Evolutionary conservation across 2,329 filamentous ascomycete species (phyloP), one percentile per base, ranked within the genome.

Genomic region (Emergomyces pasteurianus): DNA sequence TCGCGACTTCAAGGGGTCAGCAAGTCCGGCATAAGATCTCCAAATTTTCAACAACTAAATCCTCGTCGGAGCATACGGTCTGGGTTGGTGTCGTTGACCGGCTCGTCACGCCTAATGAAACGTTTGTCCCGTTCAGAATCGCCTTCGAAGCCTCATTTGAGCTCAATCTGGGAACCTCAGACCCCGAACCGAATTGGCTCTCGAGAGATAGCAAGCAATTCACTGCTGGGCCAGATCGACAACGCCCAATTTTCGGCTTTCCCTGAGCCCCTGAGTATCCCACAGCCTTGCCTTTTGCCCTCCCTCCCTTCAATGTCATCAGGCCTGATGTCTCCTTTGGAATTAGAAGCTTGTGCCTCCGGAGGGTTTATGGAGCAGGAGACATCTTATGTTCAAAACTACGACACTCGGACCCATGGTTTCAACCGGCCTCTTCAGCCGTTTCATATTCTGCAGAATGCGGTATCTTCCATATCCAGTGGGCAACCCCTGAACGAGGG

Each of bases 41-140:
- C 63, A 8, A 67, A 62, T 10, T 67, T 67, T 40, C 65, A 69
- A 4, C 62, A 62, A 58, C 63, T 61, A 58, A 67, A 69, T 34
- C 72, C 73, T 21, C 59, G 73, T 2, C 68, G 69, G 34, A 73
- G 67, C 53, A 70, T 70, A 34, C 67, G 70, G 21, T 72, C 70
- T n/a, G 69, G 69, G 1, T 52, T 74, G 10, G 57, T 67, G 16
- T 69, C 70, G 3, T 61, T 75, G 5, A 67, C 68, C 12, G 65
- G 67, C 28, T 69, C 70, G 8, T 53, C 74, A 47, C 62, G 61
- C n/a, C 59, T 57, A 16, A 63, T 49, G 49, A 28, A 57, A 31
- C 56, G 23, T 10, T 43, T 42, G 53, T 63, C 57, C 6, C 42
- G 49, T 43, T 56, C 23, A 59, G 34, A 49, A 40, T 50, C 21